Base-by-base conservation (phyloP, 495 filamentous ascomycete genomes). In the Margaritispora aquatica region DNA sequence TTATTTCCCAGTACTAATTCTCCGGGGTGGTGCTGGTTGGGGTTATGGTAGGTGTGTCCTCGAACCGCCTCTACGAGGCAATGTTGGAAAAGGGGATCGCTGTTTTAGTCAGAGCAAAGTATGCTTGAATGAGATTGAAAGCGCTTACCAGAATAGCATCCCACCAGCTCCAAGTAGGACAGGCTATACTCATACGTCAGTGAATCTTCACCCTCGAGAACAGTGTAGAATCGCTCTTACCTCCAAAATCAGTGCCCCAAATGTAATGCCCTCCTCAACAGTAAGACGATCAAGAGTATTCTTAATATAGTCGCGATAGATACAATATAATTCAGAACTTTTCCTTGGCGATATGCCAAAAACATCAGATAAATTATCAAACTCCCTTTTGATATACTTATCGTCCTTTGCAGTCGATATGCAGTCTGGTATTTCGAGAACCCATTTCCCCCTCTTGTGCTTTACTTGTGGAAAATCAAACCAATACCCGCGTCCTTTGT, bases 51-150 rank as follows among this genome's bases (percentile, higher is more conserved):
- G 1, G 78, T 70, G 60, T 76, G 75, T 7, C 71, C 68, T 50
- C 88, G 86, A 34, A 89, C 79, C 15, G 84, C 78, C 8, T 83
- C 73, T 29, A 82, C 80, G 15, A 92, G 78, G 20, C 75, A 79
- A 20, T 77, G 76, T 67, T 92, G 88, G 75, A 90, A 92, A 2
- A 92, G 80, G 11, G 88, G 88, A 60, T 92, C 88, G 27, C 85
- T 88, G 58, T 4, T 41, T 48, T 13, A 34, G 19, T 55, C 26
- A 51, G 29, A 55, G n/a, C n/a, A n/a, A n/a, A 59, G 54, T 72
- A 49, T 52, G 55, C 24, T 5, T 48, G 22, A 47, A 38, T 44
- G 26, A 31, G 17, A 55, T 13, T n/a, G 17, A 21, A 29, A 15
- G 46, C 57, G 66, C 84, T 72, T 70, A 88, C 85, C 82, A 86